These are phyloP conservation scores for Hibiscus syriacus DNA, from an alignment of 345 rosid genomes.

Conservation along the genomic window DNA sequence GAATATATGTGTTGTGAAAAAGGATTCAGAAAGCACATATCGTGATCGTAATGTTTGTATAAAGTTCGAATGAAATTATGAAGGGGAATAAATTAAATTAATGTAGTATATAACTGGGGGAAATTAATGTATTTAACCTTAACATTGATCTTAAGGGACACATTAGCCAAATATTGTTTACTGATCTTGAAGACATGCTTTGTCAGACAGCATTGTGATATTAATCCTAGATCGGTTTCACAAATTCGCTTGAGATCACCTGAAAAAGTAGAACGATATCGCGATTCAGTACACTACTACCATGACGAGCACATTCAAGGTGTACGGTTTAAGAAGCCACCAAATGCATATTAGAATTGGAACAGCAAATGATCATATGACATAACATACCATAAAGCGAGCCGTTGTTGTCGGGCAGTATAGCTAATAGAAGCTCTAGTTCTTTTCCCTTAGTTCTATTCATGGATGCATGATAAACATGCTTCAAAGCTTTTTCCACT, in stretches of 20 bases:
- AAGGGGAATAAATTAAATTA: not conserved
- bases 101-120: not conserved
- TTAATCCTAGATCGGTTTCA: conserved; percentile 95
- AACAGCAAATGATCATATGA: not conserved
- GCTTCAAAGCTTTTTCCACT: conserved; percentile 96
- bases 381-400: conserved; percentile 72
- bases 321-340: not conserved
- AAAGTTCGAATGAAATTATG: not conserved
- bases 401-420: conserved; percentile 96
- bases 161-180: conserved; percentile 97
- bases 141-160: conserved; percentile 94
- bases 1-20: not conserved
- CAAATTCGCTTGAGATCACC: conserved; percentile 98
- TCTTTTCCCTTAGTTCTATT: conserved; percentile 94
- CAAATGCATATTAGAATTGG: not conserved
- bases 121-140: conserved; percentile 59
- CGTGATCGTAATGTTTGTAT: not conserved
- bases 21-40: not conserved
- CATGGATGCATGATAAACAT: conserved; percentile 73
- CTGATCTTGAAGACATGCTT: conserved; percentile 96
- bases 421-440: conserved; percentile 82
- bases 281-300: not conserved
- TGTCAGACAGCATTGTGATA: conserved; percentile 96
- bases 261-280: conserved; percentile 16
- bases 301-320: not conserved